Conservation (phyloP, 2,329 filamentous ascomycete genomes). For the Lachnellula willkommii region DNA sequence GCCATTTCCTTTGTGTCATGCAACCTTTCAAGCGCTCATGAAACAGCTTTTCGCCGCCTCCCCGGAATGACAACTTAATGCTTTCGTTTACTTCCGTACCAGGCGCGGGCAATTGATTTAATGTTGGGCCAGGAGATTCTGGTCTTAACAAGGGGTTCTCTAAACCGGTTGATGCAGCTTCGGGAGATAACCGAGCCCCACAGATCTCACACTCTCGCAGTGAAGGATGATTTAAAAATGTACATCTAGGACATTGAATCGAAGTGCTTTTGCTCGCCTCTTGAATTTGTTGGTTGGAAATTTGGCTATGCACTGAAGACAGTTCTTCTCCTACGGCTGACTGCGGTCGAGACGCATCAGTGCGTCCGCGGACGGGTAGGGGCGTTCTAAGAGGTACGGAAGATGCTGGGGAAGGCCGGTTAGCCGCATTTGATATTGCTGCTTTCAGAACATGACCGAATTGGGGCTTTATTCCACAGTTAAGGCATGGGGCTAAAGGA, state of each 20-base stretch:
- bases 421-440: slow-evolving; percentile 68
- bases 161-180: slow-evolving; percentile 38
- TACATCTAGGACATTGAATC: slow-evolving; percentile 78
- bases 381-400: slow-evolving; percentile 25
- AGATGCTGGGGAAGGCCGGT: slow-evolving; percentile 38
- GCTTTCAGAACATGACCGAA: slow-evolving; percentile 80
- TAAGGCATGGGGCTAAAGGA: slow-evolving; percentile 77
- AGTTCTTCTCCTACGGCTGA: slow-evolving; percentile 18
- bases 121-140: slow-evolving; percentile 73
- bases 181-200: slow-evolving; percentile 65
- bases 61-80: slow-evolving; percentile 88
- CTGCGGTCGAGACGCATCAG: slow-evolving; percentile 19
- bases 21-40: slow-evolving; percentile 82
- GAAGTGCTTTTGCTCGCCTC: slow-evolving; percentile 35
- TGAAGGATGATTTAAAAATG: slow-evolving; percentile 88
- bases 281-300: background rate
- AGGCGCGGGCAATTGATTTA: slow-evolving; percentile 35
- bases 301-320: slow-evolving; percentile 2
- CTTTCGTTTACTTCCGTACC: slow-evolving; percentile 59
- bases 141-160: slow-evolving; percentile 45
- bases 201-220: slow-evolving; percentile 86
- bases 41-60: slow-evolving; percentile 84
- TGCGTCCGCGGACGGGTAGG: slow-evolving; percentile 26
- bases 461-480: slow-evolving; percentile 89
- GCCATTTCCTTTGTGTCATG: slow-evolving; percentile 91